A percentile compares a stretch with the other conserved stretches of the same genome.
phyloP scores from a whole-genome alignment of 1,284 basidiomycete species.

The Papiliotrema nemorosa region DNA sequence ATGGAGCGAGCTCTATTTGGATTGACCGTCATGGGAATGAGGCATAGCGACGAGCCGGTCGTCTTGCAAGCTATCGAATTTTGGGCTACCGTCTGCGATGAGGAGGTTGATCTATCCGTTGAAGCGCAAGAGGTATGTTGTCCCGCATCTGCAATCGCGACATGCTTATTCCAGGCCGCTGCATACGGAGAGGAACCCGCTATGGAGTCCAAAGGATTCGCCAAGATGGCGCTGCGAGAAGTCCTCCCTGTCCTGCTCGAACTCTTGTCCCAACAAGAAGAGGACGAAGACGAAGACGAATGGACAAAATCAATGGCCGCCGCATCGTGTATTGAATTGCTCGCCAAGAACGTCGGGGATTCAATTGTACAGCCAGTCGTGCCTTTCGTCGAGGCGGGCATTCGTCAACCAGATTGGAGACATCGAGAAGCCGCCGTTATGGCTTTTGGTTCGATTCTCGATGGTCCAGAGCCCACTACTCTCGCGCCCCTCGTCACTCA shows the following conservation, averaged over 20 bases:
- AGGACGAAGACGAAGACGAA: slow-evolving; percentile 97
- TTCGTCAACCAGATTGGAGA: slow-evolving; percentile 85
- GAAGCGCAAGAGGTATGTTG: slow-evolving; percentile 81
- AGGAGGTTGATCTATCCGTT: slow-evolving; percentile 89
- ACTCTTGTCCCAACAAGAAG: slow-evolving; percentile 87
- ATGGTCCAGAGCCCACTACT: slow-evolving; percentile 78
- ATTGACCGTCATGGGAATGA: slow-evolving; percentile 98
- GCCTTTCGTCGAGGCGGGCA: slow-evolving; percentile 96
- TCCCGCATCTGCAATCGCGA: not conserved
- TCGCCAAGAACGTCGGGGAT: slow-evolving; percentile 89
- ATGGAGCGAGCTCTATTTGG: slow-evolving; percentile 99
- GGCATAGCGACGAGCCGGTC: slow-evolving; percentile 83
- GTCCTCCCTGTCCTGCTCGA: slow-evolving; percentile 88
- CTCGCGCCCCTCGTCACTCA: slow-evolving; percentile 90
- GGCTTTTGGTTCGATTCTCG: slow-evolving; percentile 96
- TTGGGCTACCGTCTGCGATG: slow-evolving; percentile 98
- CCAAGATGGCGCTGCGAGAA: slow-evolving; percentile 89
- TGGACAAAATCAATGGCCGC: slow-evolving; percentile 99
- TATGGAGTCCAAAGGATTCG: slow-evolving; percentile 83
- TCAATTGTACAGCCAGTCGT: slow-evolving; percentile 88
- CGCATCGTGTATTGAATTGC: slow-evolving; percentile 83
- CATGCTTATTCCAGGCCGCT: slow-evolving; percentile 59
- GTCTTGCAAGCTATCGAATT: slow-evolving; percentile 97
- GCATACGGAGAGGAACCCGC: slow-evolving; percentile 90
- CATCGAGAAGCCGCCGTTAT: slow-evolving; percentile 95